Percentiles rank a stretch among this genome's conserved stretches.
phyloP scores from a whole-genome alignment of 108 stramenopile species.

The Cylindrotheca closterium region DNA sequence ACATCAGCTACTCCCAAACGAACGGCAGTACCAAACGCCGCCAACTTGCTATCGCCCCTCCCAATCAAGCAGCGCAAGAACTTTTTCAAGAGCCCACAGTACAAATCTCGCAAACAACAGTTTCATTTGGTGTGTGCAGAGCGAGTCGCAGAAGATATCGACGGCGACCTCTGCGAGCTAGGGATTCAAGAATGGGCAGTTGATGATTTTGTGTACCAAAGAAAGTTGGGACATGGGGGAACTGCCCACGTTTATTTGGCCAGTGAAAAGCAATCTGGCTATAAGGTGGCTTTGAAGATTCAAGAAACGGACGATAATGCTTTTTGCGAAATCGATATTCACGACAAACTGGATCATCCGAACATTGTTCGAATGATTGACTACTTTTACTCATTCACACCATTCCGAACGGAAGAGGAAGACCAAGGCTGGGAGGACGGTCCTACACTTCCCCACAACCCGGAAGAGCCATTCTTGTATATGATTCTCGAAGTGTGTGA shows the following conservation, averaged over 20 bases:
- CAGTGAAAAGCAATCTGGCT: conserved; percentile 9
- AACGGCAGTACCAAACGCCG: too few relatives aligned
- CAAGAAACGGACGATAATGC: conserved; percentile 19
- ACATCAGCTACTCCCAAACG: too few relatives aligned
- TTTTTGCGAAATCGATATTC: conserved; percentile 20
- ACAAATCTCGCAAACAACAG: neutral
- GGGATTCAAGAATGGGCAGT: neutral
- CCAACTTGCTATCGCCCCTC: too few relatives aligned
- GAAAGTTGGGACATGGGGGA: conserved; percentile 15
- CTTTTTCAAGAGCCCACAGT: too few relatives aligned
- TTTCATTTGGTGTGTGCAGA: neutral
- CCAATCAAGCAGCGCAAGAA: too few relatives aligned
- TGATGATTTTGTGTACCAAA: conserved; percentile 19
- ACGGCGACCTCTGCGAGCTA: conserved; percentile 1
- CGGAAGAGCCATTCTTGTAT: conserved; percentile 1
- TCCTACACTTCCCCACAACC: neutral
- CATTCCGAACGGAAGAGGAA: conserved; percentile 3
- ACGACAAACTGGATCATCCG: conserved; percentile 15
- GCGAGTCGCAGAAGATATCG: conserved; percentile 1
- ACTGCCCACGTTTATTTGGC: conserved; percentile 18
- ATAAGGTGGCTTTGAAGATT: conserved; percentile 20
- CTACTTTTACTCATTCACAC: conserved; percentile 15
- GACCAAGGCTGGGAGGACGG: neutral
- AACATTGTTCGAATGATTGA: conserved; percentile 23
- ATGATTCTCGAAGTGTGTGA: conserved; percentile 25